Conservation (phyloP, 2,329 filamentous ascomycete species). For the Apiospora sp. region DNA sequence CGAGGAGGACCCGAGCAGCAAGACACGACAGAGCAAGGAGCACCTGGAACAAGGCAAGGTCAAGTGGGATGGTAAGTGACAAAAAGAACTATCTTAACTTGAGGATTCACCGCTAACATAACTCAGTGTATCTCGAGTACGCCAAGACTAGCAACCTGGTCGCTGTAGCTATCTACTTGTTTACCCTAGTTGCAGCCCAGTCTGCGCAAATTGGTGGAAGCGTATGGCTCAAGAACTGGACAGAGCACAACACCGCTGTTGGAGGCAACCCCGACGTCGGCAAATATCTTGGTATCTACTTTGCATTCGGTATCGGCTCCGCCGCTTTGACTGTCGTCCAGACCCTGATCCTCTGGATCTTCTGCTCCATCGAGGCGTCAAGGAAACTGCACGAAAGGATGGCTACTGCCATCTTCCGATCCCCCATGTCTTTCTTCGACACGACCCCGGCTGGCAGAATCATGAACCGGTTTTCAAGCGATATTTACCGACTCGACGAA, state of each 20-base stretch:
- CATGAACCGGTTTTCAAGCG: slow-evolving; percentile 92
- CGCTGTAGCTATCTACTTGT: slow-evolving; percentile 82
- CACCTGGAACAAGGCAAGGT: slow-evolving; percentile 94
- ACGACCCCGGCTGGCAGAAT: slow-evolving; percentile 97
- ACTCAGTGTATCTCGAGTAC: slow-evolving; percentile 84
- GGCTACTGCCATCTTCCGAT: slow-evolving; percentile 96
- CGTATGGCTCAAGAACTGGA: slow-evolving; percentile 94
- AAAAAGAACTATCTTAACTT: neutral
- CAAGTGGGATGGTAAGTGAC: slow-evolving; percentile 75
- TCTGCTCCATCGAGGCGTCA: slow-evolving; percentile 98
- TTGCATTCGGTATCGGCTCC: slow-evolving; percentile 89
- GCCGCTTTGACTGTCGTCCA: slow-evolving; percentile 87
- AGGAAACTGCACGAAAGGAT: slow-evolving; percentile 96
- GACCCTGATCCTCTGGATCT: slow-evolving; percentile 97
- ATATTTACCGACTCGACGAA: slow-evolving; percentile 87
- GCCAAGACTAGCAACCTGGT: slow-evolving; percentile 91
- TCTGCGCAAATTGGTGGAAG: slow-evolving; percentile 83
- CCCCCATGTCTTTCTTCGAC: slow-evolving; percentile 99
- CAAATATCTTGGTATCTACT: slow-evolving; percentile 94
- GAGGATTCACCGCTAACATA: slow-evolving; percentile 27
- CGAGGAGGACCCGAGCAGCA: slow-evolving; percentile 78
- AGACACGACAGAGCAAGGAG: slow-evolving; percentile 88
- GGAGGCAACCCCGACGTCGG: slow-evolving; percentile 79
- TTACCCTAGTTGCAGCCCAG: slow-evolving; percentile 81
- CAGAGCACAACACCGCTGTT: slow-evolving; percentile 75